Conservation (phyloP, 129 eudicot species). For the Arctium minus region DNA sequence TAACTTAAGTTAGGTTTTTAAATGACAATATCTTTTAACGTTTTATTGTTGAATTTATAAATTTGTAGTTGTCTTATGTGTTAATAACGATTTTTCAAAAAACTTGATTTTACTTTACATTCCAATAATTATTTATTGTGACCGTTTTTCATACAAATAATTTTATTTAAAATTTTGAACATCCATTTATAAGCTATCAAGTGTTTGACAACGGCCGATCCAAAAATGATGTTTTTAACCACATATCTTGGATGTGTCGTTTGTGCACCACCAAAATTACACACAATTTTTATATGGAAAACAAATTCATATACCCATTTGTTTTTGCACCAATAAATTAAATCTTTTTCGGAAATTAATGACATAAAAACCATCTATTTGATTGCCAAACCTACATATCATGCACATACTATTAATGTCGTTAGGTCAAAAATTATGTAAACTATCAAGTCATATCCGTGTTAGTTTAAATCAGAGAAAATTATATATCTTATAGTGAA, state of each 20-base stretch:
- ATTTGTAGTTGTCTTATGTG: too few relatives aligned
- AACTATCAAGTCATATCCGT: too few relatives aligned
- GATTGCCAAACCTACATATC: too few relatives aligned
- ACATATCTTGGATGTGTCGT: background rate
- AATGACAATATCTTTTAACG: background rate
- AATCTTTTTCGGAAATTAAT: too few relatives aligned
- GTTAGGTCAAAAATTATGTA: too few relatives aligned
- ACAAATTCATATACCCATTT: background rate
- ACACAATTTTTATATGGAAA: background rate
- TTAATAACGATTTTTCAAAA: too few relatives aligned
- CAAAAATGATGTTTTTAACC: background rate
- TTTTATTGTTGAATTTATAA: too few relatives aligned
- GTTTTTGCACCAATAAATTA: background rate
- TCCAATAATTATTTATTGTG: too few relatives aligned
- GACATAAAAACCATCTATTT: too few relatives aligned
- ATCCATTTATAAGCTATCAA: background rate
- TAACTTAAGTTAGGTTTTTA: background rate
- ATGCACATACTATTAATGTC: too few relatives aligned
- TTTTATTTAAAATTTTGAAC: background rate
- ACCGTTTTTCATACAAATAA: background rate
- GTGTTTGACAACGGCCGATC: background rate
- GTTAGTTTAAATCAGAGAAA: too few relatives aligned
- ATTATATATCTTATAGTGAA: too few relatives aligned
- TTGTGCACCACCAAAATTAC: background rate
- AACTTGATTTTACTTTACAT: background rate